Evolutionary conservation across 768 basidiomycete species (phyloP).

Genomic region (Cystobasidium ongulense): DNA sequence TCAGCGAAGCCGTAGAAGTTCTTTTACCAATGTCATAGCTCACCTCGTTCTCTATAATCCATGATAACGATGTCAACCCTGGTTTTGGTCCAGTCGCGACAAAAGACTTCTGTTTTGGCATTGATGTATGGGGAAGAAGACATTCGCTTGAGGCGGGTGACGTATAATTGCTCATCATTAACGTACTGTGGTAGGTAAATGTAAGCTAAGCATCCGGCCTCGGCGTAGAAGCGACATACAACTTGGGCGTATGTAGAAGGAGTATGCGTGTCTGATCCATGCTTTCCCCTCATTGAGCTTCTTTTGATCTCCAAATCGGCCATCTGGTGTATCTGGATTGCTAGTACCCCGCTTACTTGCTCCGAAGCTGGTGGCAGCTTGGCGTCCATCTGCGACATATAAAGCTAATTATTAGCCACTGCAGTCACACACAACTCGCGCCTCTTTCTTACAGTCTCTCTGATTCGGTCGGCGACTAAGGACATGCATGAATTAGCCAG

Average conservation of each 20-base stretch:
- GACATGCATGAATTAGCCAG: too few species aligned
- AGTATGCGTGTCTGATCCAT: conserved; percentile 1
- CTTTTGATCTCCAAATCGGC: conserved; percentile 21
- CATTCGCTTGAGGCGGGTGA: conserved; percentile 31
- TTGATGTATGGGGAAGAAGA: conserved; percentile 32
- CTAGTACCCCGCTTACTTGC: conserved; percentile 32
- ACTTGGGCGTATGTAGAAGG: conserved; percentile 29
- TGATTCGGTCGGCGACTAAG: conserved; percentile 27
- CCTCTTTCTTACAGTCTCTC: neutral
- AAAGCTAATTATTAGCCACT: too few species aligned
- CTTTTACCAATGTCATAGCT: neutral
- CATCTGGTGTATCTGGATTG: conserved; percentile 34
- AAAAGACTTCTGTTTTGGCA: conserved; percentile 25
- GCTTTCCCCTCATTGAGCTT: neutral
- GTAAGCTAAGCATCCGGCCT: neutral
- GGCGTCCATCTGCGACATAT: conserved; percentile 7
- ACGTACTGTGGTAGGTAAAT: conserved; percentile 20
- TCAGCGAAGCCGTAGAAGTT: neutral
- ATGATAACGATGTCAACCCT: conserved; percentile 29
- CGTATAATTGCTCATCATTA: conserved; percentile 30
- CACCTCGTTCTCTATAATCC: conserved; percentile 35
- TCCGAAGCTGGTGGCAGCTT: neutral
- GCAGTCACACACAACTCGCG: neutral
- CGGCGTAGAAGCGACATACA: neutral
- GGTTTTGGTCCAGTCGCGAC: conserved; percentile 27